Conservation (phyloP, 2,329 filamentous ascomycete species). For the Hypoxylon sp. region DNA sequence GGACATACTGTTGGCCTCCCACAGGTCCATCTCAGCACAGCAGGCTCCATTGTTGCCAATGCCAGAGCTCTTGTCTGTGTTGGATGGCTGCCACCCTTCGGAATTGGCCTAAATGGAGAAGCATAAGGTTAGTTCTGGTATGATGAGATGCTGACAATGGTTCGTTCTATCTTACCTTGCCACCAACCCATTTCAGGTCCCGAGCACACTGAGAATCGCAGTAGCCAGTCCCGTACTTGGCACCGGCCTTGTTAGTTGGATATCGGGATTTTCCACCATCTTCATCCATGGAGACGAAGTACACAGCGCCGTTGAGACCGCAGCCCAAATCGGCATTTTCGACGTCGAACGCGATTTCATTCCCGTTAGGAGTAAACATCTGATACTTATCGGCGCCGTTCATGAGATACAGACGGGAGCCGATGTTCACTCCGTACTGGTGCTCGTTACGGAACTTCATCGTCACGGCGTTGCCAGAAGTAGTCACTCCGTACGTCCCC, state of each 20-base stretch:
- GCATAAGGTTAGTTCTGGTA: slow-evolving; percentile 9
- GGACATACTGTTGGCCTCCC: slow-evolving; percentile 73
- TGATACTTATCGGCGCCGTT: slow-evolving; percentile 68
- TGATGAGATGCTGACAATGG: not conserved
- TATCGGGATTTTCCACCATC: slow-evolving; percentile 65
- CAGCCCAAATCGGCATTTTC: slow-evolving; percentile 71
- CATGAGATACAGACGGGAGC: slow-evolving; percentile 70
- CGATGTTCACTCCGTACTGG: slow-evolving; percentile 54
- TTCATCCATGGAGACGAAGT: slow-evolving; percentile 68
- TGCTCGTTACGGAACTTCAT: slow-evolving; percentile 64
- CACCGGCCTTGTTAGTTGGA: slow-evolving; percentile 61
- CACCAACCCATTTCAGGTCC: slow-evolving; percentile 67
- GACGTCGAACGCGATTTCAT: slow-evolving; percentile 75
- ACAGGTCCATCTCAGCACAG: slow-evolving; percentile 72
- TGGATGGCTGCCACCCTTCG: slow-evolving; percentile 62
- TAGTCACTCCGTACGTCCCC: slow-evolving; percentile 61
- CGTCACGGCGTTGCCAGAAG: slow-evolving; percentile 61
- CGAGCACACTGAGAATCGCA: slow-evolving; percentile 65
- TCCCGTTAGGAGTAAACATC: slow-evolving; percentile 69
- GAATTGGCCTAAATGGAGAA: slow-evolving; percentile 56
- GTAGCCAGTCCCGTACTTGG: slow-evolving; percentile 70
- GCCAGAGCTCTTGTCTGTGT: slow-evolving; percentile 64
- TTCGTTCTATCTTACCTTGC: slow-evolving; percentile 55
- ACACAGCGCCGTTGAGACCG: slow-evolving; percentile 74
- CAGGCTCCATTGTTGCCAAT: slow-evolving; percentile 64